Percentiles rank a stretch among this genome's conserved stretches.
phyloP scores from a whole-genome alignment of 2,329 filamentous ascomycete species.

The Colletotrichum gloeosporioides region DNA sequence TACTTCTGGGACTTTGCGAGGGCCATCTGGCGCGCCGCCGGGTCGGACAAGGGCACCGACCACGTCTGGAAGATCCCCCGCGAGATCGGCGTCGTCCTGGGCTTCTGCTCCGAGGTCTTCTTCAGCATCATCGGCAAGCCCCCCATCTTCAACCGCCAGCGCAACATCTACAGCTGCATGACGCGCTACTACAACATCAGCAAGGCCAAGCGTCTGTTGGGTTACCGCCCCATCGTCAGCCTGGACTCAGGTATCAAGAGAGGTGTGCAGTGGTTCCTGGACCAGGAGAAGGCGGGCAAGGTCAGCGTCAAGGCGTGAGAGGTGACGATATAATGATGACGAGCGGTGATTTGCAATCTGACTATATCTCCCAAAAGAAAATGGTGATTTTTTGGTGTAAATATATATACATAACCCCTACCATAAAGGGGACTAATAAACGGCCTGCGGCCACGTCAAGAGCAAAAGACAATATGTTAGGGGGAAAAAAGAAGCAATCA shows the following conservation, averaged over 20 bases:
- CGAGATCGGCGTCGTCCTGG: slow-evolving; percentile 57
- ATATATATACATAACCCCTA: slow-evolving; percentile 1
- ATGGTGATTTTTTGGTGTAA: neutral
- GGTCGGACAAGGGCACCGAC: slow-evolving; percentile 55
- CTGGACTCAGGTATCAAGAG: slow-evolving; percentile 68
- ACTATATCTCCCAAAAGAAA: neutral
- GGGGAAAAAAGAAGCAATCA: neutral
- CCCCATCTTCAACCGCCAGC: slow-evolving; percentile 63
- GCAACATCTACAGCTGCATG: slow-evolving; percentile 73
- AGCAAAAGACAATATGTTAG: neutral
- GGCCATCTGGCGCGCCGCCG: slow-evolving; percentile 73
- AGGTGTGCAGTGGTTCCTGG: slow-evolving; percentile 60
- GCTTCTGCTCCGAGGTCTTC: slow-evolving; percentile 58
- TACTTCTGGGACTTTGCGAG: slow-evolving; percentile 92
- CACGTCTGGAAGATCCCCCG: slow-evolving; percentile 61
- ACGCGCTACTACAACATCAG: slow-evolving; percentile 78
- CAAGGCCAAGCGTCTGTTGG: slow-evolving; percentile 75
- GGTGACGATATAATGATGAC: neutral
- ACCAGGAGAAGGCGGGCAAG: slow-evolving; percentile 48
- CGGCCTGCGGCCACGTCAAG: neutral
- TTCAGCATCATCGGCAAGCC: slow-evolving; percentile 54
- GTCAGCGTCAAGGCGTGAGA: slow-evolving; percentile 10
- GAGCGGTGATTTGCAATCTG: neutral
- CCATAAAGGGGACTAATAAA: slow-evolving; percentile 1
- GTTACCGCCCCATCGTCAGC: slow-evolving; percentile 71